Percentiles rank a stretch among this genome's conserved stretches.
Conservation (phyloP, 768 basidiomycete species). For the Cubamyces lactineus region DNA sequence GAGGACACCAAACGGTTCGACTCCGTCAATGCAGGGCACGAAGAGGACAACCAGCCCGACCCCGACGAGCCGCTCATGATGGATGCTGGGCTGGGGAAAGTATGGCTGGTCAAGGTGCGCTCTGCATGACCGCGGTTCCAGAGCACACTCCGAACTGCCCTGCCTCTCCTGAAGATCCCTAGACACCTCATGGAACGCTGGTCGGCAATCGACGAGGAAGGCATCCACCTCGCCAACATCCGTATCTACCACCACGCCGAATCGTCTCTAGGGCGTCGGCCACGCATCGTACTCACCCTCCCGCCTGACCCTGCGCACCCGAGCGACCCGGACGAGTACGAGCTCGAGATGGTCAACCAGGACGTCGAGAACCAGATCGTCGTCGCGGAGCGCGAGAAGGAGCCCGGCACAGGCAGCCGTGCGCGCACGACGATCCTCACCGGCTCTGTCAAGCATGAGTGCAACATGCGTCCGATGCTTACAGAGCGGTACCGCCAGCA, state of each 20-base stretch:
- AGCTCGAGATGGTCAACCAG: conserved; percentile 87
- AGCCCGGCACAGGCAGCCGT: conserved; percentile 48
- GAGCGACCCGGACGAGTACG: conserved; percentile 64
- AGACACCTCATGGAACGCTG: conserved; percentile 86
- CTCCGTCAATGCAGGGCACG: conserved; percentile 46
- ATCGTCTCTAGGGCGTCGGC: conserved; percentile 48
- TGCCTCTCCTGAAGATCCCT: conserved; percentile 62
- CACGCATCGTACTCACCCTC: conserved; percentile 68
- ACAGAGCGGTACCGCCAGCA: conserved; percentile 69
- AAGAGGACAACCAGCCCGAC: conserved; percentile 72
- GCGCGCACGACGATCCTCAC: conserved; percentile 80
- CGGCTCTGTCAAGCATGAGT: conserved; percentile 81
- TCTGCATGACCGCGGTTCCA: not conserved
- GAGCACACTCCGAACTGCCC: not conserved
- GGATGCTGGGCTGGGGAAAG: conserved; percentile 70
- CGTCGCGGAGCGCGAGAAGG: conserved; percentile 81
- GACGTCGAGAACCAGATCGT: conserved; percentile 85
- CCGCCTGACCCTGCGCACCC: conserved; percentile 57
- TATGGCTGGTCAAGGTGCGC: conserved; percentile 86
- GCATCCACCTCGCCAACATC: conserved; percentile 81
- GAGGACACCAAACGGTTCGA: conserved; percentile 74
- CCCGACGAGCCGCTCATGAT: conserved; percentile 85
- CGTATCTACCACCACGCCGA: conserved; percentile 68
- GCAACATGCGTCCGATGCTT: conserved; percentile 70
- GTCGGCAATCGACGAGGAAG: conserved; percentile 73